These are phyloP conservation scores for Iris pallida DNA, from an alignment of 116 monocot genomes.

Conservation along the genomic window DNA sequence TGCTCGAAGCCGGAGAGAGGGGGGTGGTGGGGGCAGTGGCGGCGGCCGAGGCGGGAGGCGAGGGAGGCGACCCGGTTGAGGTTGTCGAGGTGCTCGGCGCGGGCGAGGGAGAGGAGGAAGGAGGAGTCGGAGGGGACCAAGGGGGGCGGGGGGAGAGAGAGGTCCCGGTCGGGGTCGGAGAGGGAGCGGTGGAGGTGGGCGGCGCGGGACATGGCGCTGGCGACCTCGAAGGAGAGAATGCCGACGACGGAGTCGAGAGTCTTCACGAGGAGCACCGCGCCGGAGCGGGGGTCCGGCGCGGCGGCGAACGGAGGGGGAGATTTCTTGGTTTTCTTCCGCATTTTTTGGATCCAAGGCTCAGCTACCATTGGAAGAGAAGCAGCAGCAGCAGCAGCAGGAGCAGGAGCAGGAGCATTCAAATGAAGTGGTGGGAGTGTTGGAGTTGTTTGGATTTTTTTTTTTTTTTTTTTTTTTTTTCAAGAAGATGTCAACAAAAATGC, in stretches of 20 bases:
- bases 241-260: slow-evolving; percentile 21
- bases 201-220: slow-evolving; percentile 69
- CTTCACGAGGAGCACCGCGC: too few species aligned
- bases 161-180: slow-evolving; percentile 38
- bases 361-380: too few species aligned
- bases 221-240: slow-evolving; percentile 78
- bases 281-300: too few species aligned
- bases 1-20: slow-evolving; percentile 81
- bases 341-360: slow-evolving; percentile 15
- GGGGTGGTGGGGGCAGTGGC: slow-evolving; percentile 49
- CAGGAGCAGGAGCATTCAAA: too few species aligned
- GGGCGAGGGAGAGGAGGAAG: slow-evolving; percentile 8
- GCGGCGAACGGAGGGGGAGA: background rate
- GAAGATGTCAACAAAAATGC: too few species aligned
- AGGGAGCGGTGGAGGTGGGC: slow-evolving; percentile 54
- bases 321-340: slow-evolving; percentile 29
- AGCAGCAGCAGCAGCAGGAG: too few species aligned
- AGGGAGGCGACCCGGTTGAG: slow-evolving; percentile 7
- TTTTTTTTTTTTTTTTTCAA: too few species aligned
- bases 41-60: slow-evolving; percentile 50
- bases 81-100: slow-evolving; percentile 14
- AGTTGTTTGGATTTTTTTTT: too few species aligned
- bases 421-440: too few species aligned
- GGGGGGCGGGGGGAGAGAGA: slow-evolving; percentile 2
- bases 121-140: slow-evolving; percentile 14